Evolutionary conservation across 78 protist genomes (phyloP).

Genomic region (Dictyostelium purpureum): DNA sequence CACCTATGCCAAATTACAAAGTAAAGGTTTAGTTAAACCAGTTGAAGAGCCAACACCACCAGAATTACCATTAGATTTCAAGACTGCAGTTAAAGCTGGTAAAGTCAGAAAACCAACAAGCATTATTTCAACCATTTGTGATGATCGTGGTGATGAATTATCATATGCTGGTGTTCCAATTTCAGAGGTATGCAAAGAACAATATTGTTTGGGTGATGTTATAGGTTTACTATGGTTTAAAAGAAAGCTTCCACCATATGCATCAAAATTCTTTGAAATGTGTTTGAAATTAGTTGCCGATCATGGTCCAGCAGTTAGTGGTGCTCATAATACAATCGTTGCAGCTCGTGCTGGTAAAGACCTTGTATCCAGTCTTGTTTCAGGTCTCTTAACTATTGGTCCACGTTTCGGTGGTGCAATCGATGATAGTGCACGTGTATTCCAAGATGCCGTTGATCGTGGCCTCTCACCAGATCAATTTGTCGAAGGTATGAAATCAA

Average conservation of each 20-base stretch:
- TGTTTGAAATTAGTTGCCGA: constrained; percentile 93
- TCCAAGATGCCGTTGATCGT: constrained; percentile 86
- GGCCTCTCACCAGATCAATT: constrained; percentile 87
- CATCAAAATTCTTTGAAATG: constrained; percentile 94
- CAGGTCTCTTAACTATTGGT: constrained; percentile 97
- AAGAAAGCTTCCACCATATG: constrained; percentile 89
- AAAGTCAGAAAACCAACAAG: constrained; percentile 92
- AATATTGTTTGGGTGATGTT: constrained; percentile 90
- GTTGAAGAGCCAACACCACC: constrained; percentile 88
- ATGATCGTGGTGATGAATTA: constrained; percentile 97
- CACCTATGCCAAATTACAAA: constrained; percentile 60
- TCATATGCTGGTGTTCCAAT: constrained; percentile 93
- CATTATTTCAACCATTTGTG: constrained; percentile 93
- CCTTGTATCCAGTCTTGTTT: constrained; percentile 90
- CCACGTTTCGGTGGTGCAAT: constrained; percentile 98
- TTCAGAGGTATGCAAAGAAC: constrained; percentile 75
- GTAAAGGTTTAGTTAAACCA: constrained; percentile 66
- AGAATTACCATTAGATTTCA: constrained; percentile 92
- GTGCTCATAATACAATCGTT: constrained; percentile 98
- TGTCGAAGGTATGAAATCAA: constrained; percentile 88
- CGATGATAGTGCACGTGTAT: constrained; percentile 89
- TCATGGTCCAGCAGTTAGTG: constrained; percentile 97
- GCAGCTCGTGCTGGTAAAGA: constrained; percentile 96
- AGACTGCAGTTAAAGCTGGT: constrained; percentile 90
- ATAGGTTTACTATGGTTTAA: constrained; percentile 95